Percentiles rank a stretch among this genome's conserved stretches.
Evolutionary conservation across 1,139 yeast genomes (phyloP).

Genomic region (Zygoascus sp.): DNA sequence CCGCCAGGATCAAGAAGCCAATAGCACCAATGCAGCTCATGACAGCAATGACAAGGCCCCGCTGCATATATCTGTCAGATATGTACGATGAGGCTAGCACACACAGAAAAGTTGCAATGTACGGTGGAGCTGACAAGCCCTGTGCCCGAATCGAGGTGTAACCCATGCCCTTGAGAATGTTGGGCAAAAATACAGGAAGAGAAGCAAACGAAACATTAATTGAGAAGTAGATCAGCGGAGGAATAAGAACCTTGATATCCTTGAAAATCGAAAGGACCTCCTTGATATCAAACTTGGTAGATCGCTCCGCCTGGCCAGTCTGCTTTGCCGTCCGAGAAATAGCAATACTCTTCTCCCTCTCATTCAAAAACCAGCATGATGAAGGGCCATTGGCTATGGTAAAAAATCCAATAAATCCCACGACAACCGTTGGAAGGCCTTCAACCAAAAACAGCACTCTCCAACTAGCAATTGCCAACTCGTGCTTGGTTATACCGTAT

Average conservation of each 20-base stretch:
- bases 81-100: slow-evolving; percentile 22
- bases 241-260: slow-evolving; percentile 24
- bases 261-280: slow-evolving; percentile 21
- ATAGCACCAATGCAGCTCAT: slow-evolving; percentile 28
- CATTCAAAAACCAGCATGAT: slow-evolving; percentile 33
- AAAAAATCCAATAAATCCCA: slow-evolving; percentile 32
- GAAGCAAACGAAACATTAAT: slow-evolving; percentile 32
- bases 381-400: slow-evolving; percentile 45
- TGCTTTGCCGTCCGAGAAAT: slow-evolving; percentile 26
- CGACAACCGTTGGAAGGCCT: slow-evolving; percentile 37
- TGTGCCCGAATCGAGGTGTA: slow-evolving; percentile 28
- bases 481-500: slow-evolving; percentile 37
- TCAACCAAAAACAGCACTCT: slow-evolving; percentile 40
- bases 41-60: slow-evolving; percentile 28
- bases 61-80: slow-evolving; percentile 26
- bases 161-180: slow-evolving; percentile 30
- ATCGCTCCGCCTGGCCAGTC: slow-evolving; percentile 22
- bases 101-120: slow-evolving; percentile 24
- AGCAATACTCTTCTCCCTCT: slow-evolving; percentile 29
- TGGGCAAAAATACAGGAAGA: slow-evolving; percentile 29
- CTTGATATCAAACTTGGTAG: slow-evolving; percentile 17
- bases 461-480: slow-evolving; percentile 30
- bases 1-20: slow-evolving; percentile 32
- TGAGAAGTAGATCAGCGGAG: slow-evolving; percentile 29
- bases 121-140: slow-evolving; percentile 31